Conservation (phyloP, 345 rosid genomes). For the Eucalyptus caleyi region DNA sequence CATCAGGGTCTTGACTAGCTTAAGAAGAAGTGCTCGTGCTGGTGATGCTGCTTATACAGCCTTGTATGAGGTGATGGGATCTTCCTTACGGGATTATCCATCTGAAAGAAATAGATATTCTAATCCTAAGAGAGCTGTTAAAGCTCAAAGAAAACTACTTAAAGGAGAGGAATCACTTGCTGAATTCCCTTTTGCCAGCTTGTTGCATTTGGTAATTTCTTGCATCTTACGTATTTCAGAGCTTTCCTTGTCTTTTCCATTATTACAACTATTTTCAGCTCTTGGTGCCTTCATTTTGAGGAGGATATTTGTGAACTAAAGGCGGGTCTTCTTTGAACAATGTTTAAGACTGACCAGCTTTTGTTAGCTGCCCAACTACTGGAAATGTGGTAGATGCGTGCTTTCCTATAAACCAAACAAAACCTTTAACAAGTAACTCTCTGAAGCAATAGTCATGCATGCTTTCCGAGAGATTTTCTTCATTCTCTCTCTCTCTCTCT, state of each 20-base stretch:
- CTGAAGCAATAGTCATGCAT: neutral
- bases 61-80: constrained; percentile 47
- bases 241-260: neutral
- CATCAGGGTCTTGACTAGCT: constrained; percentile 73
- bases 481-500: neutral
- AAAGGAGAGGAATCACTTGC: constrained; percentile 76
- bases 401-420: neutral
- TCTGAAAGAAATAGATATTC: constrained; percentile 26
- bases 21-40: constrained; percentile 64
- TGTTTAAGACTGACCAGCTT: neutral
- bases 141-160: constrained; percentile 29
- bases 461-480: neutral
- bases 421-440: neutral
- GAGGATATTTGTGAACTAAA: neutral
- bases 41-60: constrained; percentile 57
- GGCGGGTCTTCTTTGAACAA: neutral
- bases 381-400: neutral
- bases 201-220: constrained; percentile 56
- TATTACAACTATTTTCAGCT: neutral
- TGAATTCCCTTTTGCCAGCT: constrained; percentile 87
- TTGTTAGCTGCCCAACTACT: neutral
- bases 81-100: constrained; percentile 17
- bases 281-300: neutral
- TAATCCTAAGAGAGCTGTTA: constrained; percentile 10
- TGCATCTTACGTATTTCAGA: neutral